Base-by-base conservation (phyloP, 2,329 filamentous ascomycete species). In the Xylaria sp. region DNA sequence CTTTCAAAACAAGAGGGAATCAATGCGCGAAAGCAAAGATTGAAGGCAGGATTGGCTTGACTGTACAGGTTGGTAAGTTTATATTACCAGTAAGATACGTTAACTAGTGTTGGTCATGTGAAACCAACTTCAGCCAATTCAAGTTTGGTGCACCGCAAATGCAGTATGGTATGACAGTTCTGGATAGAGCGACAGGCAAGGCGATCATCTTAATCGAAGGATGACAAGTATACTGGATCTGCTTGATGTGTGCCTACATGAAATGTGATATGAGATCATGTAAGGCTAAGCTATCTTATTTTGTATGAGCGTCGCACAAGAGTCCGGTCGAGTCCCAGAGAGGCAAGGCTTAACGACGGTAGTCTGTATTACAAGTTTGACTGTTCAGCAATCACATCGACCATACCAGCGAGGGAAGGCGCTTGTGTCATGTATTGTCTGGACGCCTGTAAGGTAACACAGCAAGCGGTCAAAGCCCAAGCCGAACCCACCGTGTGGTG, bases 401-500 rank as follows among this genome's bases (percentile, higher is more conserved):
- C 88, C 87, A 78, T 85, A 84, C 84, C 88, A 94, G 75, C 94
- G 88, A 57, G 94, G 94, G 78, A 97, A 98, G 34, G 92, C 88
- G 65, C 97, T 92, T 28, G 94, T 88, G 80, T 98, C 94, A 78
- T 94, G 89, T 76, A 98, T 89, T 75, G 93, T 97, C 72, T 89
- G 87, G 48, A 95, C 89, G 10, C 94, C 94, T 39, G 91, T 89
- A 65, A 98, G 84, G 82, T 97, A 97, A 77, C 91, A 91, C 74
- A 97, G 81, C 72, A 97, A 86, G 65, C 94, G 89, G 84, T 98
- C 94, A 78, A 97, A 97, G 9, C 94, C 94, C 66, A 98, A 80
- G 2, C 94, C 94, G 78, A 97, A 98, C 0, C 94, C 94, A 51
- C 94, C 94, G 76, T 97, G 94, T 44, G 94, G 94, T 65, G 94